Conservation (phyloP, 306 rosid genomes). For the Corylus americana region DNA sequence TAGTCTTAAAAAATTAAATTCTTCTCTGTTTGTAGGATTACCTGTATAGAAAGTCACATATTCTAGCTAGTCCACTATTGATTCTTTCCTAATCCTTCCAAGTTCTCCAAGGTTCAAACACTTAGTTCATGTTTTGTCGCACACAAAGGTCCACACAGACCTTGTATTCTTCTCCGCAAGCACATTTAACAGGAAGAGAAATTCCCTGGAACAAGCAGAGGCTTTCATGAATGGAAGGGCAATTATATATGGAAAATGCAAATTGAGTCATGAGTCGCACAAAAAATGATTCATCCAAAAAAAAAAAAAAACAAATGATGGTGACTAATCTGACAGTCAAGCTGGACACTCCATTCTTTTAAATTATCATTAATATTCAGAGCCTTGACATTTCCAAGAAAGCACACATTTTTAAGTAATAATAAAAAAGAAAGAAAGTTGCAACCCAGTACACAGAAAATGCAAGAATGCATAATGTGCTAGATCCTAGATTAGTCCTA, state of each 20-base stretch:
- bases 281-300: background rate
- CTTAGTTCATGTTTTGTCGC: slow-evolving; percentile 27
- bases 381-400: slow-evolving; percentile 5
- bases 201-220: slow-evolving; percentile 55
- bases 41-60: slow-evolving; percentile 17
- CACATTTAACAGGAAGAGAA: slow-evolving; percentile 63
- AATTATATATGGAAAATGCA: slow-evolving; percentile 6
- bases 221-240: slow-evolving; percentile 25
- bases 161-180: slow-evolving; percentile 75
- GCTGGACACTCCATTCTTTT: background rate
- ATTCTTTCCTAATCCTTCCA: slow-evolving; percentile 7
- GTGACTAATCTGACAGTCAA: background rate
- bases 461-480: background rate
- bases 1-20: background rate
- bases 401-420: background rate
- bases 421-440: background rate
- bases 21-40: slow-evolving; percentile 1
- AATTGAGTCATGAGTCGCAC: slow-evolving; percentile 7
- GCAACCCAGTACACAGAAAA: background rate
- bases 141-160: slow-evolving; percentile 44
- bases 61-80: slow-evolving; percentile 11
- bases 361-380: slow-evolving; percentile 21
- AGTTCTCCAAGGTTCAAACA: slow-evolving; percentile 4
- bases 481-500: background rate
- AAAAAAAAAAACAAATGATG: background rate